Evolutionary conservation across 768 basidiomycete genomes (phyloP).

Genomic region (Favolaschia claudopus): DNA sequence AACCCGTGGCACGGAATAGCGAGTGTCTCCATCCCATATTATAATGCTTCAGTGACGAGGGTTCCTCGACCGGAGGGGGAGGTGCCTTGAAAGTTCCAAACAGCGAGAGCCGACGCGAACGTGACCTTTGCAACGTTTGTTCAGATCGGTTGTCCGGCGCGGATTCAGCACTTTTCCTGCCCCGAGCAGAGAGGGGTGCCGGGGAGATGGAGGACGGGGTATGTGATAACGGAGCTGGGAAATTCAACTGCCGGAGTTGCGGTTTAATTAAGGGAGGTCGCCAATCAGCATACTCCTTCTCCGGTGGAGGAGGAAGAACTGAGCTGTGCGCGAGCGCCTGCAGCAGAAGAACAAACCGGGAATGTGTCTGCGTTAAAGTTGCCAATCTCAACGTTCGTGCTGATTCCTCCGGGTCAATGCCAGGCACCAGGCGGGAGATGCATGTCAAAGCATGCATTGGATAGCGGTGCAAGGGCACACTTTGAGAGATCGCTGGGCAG

Average conservation of each 20-base stretch:
- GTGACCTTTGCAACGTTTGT: conserved; percentile 28
- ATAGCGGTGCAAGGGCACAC: conserved; percentile 70
- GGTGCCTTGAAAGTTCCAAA: conserved; percentile 42
- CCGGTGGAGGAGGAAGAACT: conserved; percentile 50
- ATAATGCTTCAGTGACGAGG: conserved; percentile 54
- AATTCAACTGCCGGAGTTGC: conserved; percentile 64
- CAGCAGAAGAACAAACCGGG: conserved; percentile 76
- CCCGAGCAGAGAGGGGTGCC: conserved; percentile 18
- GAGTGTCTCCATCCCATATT: conserved; percentile 59
- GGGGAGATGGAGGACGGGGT: conserved; percentile 20
- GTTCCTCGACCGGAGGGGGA: conserved; percentile 57
- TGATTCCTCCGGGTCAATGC: conserved; percentile 39
- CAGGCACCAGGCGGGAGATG: conserved; percentile 49
- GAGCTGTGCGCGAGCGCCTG: conserved; percentile 78
- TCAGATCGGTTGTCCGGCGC: conserved; percentile 22
- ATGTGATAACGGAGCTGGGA: conserved; percentile 78
- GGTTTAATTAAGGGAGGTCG: conserved; percentile 39
- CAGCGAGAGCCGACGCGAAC: conserved; percentile 42
- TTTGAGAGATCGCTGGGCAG: conserved; percentile 67
- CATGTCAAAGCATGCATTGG: conserved; percentile 69
- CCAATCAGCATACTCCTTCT: conserved; percentile 49
- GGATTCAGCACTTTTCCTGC: conserved; percentile 17
- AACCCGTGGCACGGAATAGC: conserved; percentile 26
- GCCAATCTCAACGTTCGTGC: conserved; percentile 46
- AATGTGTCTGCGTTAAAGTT: conserved; percentile 66